These are phyloP conservation scores for Penstemon eatonii DNA, from an alignment of 257 asterid species.

Conservation along the genomic window DNA sequence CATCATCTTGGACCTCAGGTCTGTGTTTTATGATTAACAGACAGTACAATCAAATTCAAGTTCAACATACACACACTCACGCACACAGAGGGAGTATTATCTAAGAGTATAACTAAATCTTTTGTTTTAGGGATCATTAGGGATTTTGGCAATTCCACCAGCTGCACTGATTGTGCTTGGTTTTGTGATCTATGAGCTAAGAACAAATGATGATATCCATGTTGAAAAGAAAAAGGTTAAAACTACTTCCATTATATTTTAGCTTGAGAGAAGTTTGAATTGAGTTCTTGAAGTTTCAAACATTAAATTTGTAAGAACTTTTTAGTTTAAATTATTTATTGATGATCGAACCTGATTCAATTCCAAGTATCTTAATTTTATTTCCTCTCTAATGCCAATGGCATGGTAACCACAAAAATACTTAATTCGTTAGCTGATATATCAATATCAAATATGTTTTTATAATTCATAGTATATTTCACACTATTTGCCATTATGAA, in stretches of 20 bases:
- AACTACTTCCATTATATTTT: neutral
- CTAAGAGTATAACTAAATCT: neutral
- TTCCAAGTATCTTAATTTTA: too few relatives aligned
- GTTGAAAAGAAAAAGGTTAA: constrained; percentile 34
- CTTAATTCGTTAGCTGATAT: too few relatives aligned
- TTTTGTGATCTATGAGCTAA: constrained; percentile 43
- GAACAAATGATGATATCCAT: constrained; percentile 27
- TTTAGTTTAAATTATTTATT: too few relatives aligned
- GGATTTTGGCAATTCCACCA: constrained; percentile 44
- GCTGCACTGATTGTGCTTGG: constrained; percentile 38
- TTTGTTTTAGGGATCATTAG: constrained; percentile 38
- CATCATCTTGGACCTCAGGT: constrained; percentile 69
- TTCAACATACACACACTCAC: too few relatives aligned
- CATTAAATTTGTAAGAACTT: too few relatives aligned
- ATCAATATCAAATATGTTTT: neutral
- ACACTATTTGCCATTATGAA: too few relatives aligned
- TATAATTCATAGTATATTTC: too few relatives aligned
- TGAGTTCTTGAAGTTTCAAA: too few relatives aligned
- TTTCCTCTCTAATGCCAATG: too few relatives aligned
- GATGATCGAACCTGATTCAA: too few relatives aligned
- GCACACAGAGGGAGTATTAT: neutral
- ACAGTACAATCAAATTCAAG: too few relatives aligned
- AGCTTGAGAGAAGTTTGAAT: neutral
- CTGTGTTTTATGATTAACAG: neutral
- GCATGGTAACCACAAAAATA: too few relatives aligned